Evolutionary conservation across 345 rosid genomes (phyloP), one percentile per base, ranked within the genome.

Genomic region (Zanthoxylum bungeanum): DNA sequence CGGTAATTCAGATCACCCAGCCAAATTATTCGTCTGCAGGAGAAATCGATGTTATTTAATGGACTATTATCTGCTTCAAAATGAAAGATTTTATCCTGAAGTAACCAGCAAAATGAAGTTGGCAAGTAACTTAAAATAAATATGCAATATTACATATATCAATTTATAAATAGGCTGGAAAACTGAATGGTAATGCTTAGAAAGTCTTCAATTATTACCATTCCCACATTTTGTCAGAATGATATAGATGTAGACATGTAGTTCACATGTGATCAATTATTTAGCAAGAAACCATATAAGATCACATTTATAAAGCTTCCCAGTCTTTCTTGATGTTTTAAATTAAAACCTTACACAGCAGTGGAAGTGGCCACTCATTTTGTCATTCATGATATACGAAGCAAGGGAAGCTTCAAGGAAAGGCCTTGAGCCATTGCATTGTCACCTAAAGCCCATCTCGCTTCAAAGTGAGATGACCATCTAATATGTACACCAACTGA

Each of bases 1-100:
- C 99, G 87, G 74, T 92, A 94, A 77, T 94, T 94, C 73, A 94
- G 82, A 82, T 94, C 99, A 24, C 99, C 99, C 63, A 94, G 75
- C 99, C 98, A 95, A 40, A 95, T 82, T 57, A 95, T 81, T 83
- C 83, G 81, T 58, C 99, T 95, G 92, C 83, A 83, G 60, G 71
- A 65, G 74, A 55, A 27, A 58, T 44, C 69, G n/a, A 16, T 11
- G 34, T 42, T 27, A 63, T 71, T 24, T 51, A 55, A 50, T 72
- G 50, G 76, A 60, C 64, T 7, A 57, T 22, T n/a, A 33, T 57
- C 36, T 22, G 36, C 12, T 7, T 17, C 49, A 12, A 60, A 39
- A 37, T 12, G 16, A 8, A 36, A 34, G 9, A 76, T 66, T 12
- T 40, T 7, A 25, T 69, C 52, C 52, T 5, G 39, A 42, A 30